Base-by-base conservation (phyloP, 371 early-diverging fungal genomes). In the Rhizopus stolonifer region DNA sequence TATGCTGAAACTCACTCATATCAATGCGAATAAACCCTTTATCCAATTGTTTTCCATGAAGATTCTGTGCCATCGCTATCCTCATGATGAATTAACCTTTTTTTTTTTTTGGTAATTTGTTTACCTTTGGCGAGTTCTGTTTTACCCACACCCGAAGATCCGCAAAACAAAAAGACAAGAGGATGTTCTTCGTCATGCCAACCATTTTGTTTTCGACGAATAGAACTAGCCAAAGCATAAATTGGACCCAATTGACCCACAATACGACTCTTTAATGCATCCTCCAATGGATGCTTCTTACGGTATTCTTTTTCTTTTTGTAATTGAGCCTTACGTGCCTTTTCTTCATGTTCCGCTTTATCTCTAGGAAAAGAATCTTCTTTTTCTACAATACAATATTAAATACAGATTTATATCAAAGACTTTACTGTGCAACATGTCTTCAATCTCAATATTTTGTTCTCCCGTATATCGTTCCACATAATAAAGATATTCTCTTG, bases 61-160 rank as follows among this genome's bases (percentile, higher is more conserved):
- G 44, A 54, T 83, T 70, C 14, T 80, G 61, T n/a, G 73, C 77
- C 51, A 77, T 54, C 11, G 71, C 73, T 76, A 33, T 11, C 4
- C 14, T 18, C 9, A 10, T 11, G 2, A 10, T 26, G 19, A 4
- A 17, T 38, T 42, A 49, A 43, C 26, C 13, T 15, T 25, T 13
- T 18, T 9, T 4, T 39, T 10, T 11, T n/a, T 46, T 44, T 5
- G 65, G 61, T n/a, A 77, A 14, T 19, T 46, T 26, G 44, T 24
- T 34, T 78, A 72, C 72, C 74, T 69, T 88, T 88, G 1, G 87
- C 85, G 21, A 86, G 67, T 52, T 86, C 86, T 2, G 89, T 88
- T 61, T 88, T 88, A 34, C 89, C 89, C 18, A 86, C 83, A 52
- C 89, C 89, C 17, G 85, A 83, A 10, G 85, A 82, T 14, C 89